A percentile compares a stretch with the other conserved stretches of the same genome.
phyloP scores from a whole-genome alignment of 1,284 basidiomycete species.

The Leccinum angustisporum region DNA sequence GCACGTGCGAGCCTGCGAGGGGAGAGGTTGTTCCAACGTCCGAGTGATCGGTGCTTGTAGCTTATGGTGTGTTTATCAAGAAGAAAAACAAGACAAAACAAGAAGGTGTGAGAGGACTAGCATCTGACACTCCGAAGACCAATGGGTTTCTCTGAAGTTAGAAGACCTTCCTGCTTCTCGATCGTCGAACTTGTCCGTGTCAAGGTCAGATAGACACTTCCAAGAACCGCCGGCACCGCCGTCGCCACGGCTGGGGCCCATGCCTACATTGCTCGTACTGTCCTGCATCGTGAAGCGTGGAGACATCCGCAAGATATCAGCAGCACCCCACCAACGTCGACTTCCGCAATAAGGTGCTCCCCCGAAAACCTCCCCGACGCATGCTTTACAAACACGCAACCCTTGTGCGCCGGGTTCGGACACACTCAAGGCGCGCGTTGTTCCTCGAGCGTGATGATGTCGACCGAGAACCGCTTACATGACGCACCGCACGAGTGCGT shows the following conservation, averaged over 20 bases:
- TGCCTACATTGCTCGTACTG: not conserved
- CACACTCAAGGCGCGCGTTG: not conserved
- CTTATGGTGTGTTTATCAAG: too few relatives aligned
- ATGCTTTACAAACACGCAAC: not conserved
- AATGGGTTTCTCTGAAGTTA: not conserved
- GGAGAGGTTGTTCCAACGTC: too few relatives aligned
- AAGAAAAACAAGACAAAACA: too few relatives aligned
- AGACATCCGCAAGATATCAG: not conserved
- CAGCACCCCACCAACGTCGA: conserved; percentile 26
- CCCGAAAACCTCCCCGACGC: not conserved
- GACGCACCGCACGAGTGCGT: conserved; percentile 37
- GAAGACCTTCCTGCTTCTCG: not conserved
- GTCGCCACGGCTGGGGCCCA: not conserved
- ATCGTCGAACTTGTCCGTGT: not conserved
- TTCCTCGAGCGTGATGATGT: conserved; percentile 4
- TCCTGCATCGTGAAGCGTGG: not conserved
- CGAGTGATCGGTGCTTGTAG: too few relatives aligned
- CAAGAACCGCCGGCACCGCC: not conserved
- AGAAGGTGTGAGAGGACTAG: not conserved
- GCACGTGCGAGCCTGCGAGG: too few relatives aligned
- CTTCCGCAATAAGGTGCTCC: not conserved
- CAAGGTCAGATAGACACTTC: not conserved
- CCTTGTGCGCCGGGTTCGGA: conserved; percentile 45
- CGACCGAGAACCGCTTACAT: conserved; percentile 19
- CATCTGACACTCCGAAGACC: not conserved